Evolutionary conservation across 495 filamentous ascomycete genomes (phyloP).

Genomic region (Penicillium lagena): DNA sequence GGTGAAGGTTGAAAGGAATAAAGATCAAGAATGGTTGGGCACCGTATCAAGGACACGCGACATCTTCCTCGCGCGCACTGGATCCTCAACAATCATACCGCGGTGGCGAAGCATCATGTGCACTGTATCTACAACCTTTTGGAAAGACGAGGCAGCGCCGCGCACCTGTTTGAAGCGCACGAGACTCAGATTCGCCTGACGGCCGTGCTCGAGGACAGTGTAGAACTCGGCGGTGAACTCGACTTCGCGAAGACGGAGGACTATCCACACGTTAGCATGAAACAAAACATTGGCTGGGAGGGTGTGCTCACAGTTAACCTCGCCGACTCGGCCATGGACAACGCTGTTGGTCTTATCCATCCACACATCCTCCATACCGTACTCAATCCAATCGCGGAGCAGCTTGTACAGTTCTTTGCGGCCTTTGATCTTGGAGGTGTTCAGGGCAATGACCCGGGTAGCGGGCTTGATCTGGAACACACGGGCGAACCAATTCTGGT

Average conservation of each 20-base stretch:
- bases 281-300: not conserved
- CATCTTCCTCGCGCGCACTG: constrained; percentile 59
- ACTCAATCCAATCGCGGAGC: constrained; percentile 70
- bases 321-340: constrained; percentile 68
- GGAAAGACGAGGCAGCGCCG: constrained; percentile 80
- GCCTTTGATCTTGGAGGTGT: constrained; percentile 56
- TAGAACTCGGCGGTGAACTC: constrained; percentile 78
- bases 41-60: constrained; percentile 25
- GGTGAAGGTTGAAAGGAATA: not conserved
- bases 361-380: constrained; percentile 69
- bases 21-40: constrained; percentile 11
- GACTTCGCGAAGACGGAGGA: constrained; percentile 68
- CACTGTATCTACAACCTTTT: constrained; percentile 72
- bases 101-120: constrained; percentile 50
- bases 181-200: constrained; percentile 61
- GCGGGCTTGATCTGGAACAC: constrained; percentile 87
- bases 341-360: constrained; percentile 67
- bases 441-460: constrained; percentile 64
- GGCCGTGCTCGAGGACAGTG: constrained; percentile 73
- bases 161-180: constrained; percentile 81
- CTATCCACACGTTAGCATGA: constrained; percentile 28
- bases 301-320: constrained; percentile 63
- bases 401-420: constrained; percentile 68
- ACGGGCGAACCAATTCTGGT: constrained; percentile 75
- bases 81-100: constrained; percentile 62